These are phyloP conservation scores for Blepharisma japonicum DNA, from an alignment of 73 alveolate genomes.

Conservation along the genomic window DNA sequence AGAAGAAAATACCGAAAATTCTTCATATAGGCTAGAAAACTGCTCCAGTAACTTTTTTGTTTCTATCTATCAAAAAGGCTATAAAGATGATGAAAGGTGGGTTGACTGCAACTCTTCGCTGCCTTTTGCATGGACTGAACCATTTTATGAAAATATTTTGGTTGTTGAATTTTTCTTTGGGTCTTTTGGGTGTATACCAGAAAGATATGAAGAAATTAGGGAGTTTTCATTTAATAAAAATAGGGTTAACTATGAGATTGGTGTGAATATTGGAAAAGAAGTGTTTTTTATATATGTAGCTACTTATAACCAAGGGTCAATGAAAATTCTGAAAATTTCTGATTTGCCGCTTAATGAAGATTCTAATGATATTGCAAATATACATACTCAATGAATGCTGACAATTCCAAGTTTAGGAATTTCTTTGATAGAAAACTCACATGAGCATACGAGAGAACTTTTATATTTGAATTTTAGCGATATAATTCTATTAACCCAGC, in stretches of 20 bases:
- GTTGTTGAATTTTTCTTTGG: background rate
- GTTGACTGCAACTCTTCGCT: background rate
- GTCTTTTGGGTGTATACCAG: background rate
- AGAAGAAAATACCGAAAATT: background rate
- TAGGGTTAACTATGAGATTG: background rate
- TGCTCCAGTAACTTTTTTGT: background rate
- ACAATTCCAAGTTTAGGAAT: conserved; percentile 1
- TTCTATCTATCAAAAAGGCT: background rate
- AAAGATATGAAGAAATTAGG: background rate
- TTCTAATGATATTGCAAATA: background rate
- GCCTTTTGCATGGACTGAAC: conserved; percentile 31
- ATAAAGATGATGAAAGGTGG: background rate
- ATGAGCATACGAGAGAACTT: conserved; percentile 6
- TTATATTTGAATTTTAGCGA: background rate
- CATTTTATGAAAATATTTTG: background rate
- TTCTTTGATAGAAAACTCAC: background rate
- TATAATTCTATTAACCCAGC: background rate
- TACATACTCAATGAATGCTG: background rate
- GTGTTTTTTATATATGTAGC: background rate
- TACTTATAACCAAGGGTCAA: conserved; percentile 15
- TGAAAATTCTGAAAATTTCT: background rate
- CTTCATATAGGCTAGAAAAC: conserved; percentile 9
- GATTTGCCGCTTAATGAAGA: background rate
- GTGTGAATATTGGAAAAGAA: background rate
- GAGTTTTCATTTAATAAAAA: background rate